Base-by-base conservation (phyloP, 768 basidiomycete genomes). In the Gymnopilus junonius region DNA sequence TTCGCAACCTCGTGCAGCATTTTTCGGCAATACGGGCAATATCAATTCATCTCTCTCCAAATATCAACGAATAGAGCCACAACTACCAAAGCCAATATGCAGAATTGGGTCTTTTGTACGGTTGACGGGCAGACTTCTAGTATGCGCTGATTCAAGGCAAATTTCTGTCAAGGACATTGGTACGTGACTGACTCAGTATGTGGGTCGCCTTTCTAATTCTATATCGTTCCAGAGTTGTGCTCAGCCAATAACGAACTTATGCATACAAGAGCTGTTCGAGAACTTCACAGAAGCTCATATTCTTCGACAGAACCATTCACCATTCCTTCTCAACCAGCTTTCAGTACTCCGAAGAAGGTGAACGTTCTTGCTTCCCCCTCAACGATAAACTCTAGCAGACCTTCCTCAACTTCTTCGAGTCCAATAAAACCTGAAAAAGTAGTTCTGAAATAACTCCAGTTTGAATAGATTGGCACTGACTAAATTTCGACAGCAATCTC, bases 161-260 rank as follows among this genome's bases (percentile, higher is more conserved):
- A 73, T 90, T 17, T 37, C 77, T 25, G 80, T 83, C 4, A 78
- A 84, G 23, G 69, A 73, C n/a, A 81, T 92, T 48, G 79, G 90
- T 90, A 31, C 25, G 83, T 67, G 14, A 57, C 31, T 12, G 40
- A 10, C 27, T 29, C 20, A 40, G 12, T 7, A 3, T 10, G 57
- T 15, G 6, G 14, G 31, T n/a, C 53, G 51, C 17, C 8, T 55
- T 55, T 55, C 25, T 61, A 43, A 23, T 20, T 42, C 15, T 45
- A 40, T 11, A 5, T 29, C 20, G 1, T 29, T 57, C 12, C 54
- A 89, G 86, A 76, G 21, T 68, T 62, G 25, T 89, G 85, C 70
- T 84, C 86, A 10, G 70, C 74, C 0, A 87, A 87, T 64, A 88
- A 90, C 3, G 88, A 92, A 72, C 78, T 87, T 7, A 62, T 68